These are phyloP conservation scores for Lentinus tigrinus DNA, from an alignment of 768 basidiomycete genomes.

Conservation along the genomic window DNA sequence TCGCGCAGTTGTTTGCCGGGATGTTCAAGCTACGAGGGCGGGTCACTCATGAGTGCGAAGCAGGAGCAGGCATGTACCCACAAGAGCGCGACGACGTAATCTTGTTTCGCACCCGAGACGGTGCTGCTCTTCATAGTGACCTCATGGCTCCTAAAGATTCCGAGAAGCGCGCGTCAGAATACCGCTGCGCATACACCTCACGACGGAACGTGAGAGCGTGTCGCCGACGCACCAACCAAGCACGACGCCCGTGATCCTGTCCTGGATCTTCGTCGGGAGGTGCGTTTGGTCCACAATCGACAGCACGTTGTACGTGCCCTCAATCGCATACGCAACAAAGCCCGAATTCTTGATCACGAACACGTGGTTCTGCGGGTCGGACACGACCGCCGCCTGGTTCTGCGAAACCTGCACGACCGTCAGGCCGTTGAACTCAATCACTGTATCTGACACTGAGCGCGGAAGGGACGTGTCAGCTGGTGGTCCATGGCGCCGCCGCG, in stretches of 20 bases:
- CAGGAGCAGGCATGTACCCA: slow-evolving; percentile 32
- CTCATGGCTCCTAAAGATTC: slow-evolving; percentile 54
- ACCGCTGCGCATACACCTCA: not conserved
- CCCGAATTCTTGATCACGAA: slow-evolving; percentile 80
- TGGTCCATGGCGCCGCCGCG: not conserved
- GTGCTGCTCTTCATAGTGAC: slow-evolving; percentile 72
- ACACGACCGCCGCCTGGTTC: slow-evolving; percentile 77
- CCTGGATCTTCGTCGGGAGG: slow-evolving; percentile 56
- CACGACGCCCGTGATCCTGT: slow-evolving; percentile 56
- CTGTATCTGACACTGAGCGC: slow-evolving; percentile 70
- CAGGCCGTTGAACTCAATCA: slow-evolving; percentile 76
- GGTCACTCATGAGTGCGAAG: not conserved
- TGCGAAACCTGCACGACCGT: slow-evolving; percentile 87
- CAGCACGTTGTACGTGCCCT: slow-evolving; percentile 74
- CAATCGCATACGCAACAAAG: slow-evolving; percentile 74
- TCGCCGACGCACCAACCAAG: slow-evolving; percentile 49
- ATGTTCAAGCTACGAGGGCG: slow-evolving; percentile 61
- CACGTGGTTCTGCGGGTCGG: slow-evolving; percentile 72
- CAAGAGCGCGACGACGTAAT: slow-evolving; percentile 82
- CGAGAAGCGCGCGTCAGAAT: not conserved
- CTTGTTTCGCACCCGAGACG: slow-evolving; percentile 42
- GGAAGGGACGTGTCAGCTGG: not conserved
- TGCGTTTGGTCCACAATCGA: slow-evolving; percentile 86
- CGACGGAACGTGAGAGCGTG: slow-evolving; percentile 2
- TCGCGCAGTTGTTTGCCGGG: slow-evolving; percentile 85